These are phyloP conservation scores for Arachis hypogaea DNA, from an alignment of 306 rosid species.

Conservation along the genomic window DNA sequence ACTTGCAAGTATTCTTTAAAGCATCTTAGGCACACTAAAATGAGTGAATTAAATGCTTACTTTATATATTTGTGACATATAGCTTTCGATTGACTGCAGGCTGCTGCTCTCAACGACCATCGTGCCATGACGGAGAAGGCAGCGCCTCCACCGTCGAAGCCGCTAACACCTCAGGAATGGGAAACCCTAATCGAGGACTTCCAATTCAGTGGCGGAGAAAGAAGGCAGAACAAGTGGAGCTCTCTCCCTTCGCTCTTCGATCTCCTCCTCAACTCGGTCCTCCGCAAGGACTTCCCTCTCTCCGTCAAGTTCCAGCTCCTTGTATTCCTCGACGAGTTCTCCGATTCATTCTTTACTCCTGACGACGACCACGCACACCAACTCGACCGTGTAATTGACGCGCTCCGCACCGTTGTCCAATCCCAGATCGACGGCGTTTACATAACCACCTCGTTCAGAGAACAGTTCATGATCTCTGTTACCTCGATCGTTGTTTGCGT, in stretches of 20 bases:
- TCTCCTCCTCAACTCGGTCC: slow-evolving; percentile 64
- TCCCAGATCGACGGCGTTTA: slow-evolving; percentile 62
- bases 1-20: too few species aligned
- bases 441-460: slow-evolving; percentile 66
- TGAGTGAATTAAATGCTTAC: too few species aligned
- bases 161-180: slow-evolving; percentile 76
- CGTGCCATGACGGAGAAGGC: too few species aligned
- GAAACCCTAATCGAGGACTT: slow-evolving; percentile 82
- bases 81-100: too few species aligned
- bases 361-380: slow-evolving; percentile 1
- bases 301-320: slow-evolving; percentile 66
- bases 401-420: slow-evolving; percentile 63
- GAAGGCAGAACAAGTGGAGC: slow-evolving; percentile 51
- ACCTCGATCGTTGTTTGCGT: slow-evolving; percentile 67
- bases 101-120: too few species aligned
- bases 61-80: too few species aligned
- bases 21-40: too few species aligned
- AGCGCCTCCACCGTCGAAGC: slow-evolving; percentile 46
- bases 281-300: slow-evolving; percentile 71
- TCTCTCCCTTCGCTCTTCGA: slow-evolving; percentile 59
- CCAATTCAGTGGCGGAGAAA: slow-evolving; percentile 54
- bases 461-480: slow-evolving; percentile 78
- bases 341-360: slow-evolving; percentile 46
- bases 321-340: slow-evolving; percentile 81
- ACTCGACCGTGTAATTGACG: slow-evolving; percentile 62